Percentiles rank a stretch among this genome's conserved stretches.
Conservation (phyloP, 2,329 filamentous ascomycete species). For the Emmonsia crescens region DNA sequence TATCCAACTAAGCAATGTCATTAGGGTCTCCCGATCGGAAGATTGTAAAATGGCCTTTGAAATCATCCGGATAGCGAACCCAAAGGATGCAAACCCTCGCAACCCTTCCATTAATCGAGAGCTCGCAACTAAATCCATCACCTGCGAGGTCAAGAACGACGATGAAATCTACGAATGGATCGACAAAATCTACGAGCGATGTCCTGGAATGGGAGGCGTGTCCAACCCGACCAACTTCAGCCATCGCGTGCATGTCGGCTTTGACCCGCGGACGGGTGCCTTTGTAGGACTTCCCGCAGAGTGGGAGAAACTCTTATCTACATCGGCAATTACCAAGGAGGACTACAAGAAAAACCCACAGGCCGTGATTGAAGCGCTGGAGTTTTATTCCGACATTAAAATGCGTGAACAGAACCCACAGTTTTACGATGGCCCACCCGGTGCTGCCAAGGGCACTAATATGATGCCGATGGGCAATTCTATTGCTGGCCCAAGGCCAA, state of each 20-base stretch:
- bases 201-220: slow-evolving; percentile 93
- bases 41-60: slow-evolving; percentile 88
- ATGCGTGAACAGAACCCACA: slow-evolving; percentile 54
- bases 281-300: slow-evolving; percentile 91
- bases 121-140: slow-evolving; percentile 67
- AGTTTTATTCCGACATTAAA: slow-evolving; percentile 59
- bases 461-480: slow-evolving; percentile 45
- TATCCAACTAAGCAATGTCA: slow-evolving; percentile 74
- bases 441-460: slow-evolving; percentile 26
- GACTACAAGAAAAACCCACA: slow-evolving; percentile 96
- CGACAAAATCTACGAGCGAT: slow-evolving; percentile 92
- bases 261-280: slow-evolving; percentile 87
- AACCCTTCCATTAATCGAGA: slow-evolving; percentile 69
- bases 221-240: slow-evolving; percentile 98
- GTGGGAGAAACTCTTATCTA: slow-evolving; percentile 94
- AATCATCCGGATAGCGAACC: slow-evolving; percentile 59
- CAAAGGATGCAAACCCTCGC: slow-evolving; percentile 52
- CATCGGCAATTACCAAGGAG: slow-evolving; percentile 94
- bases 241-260: slow-evolving; percentile 93
- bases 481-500: slow-evolving; percentile 58
- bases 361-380: slow-evolving; percentile 56
- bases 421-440: slow-evolving; percentile 53
- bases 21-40: slow-evolving; percentile 83
- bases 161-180: slow-evolving; percentile 99
- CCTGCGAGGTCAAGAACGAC: slow-evolving; percentile 88